A percentile compares a stretch with the other conserved stretches of the same genome.
Conservation (phyloP, 768 basidiomycete species). For the Boletus rufocinnamomeus region DNA sequence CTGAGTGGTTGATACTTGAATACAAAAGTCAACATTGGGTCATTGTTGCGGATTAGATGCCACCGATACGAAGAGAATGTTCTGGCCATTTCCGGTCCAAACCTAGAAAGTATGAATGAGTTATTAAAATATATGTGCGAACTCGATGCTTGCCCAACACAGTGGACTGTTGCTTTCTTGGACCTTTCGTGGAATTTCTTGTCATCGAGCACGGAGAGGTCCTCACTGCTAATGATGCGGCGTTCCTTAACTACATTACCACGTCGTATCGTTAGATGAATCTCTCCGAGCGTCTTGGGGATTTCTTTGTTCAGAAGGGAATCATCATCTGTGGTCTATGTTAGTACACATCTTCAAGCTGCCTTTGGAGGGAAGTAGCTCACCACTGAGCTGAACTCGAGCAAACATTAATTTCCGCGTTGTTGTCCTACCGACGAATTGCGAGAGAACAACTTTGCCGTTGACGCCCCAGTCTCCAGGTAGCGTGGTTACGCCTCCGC, state of each 20-base stretch:
- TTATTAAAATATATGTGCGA: neutral
- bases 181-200: constrained; percentile 20
- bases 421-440: neutral
- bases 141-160: constrained; percentile 16
- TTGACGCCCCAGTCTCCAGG: neutral
- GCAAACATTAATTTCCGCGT: constrained; percentile 18
- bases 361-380: neutral
- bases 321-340: constrained; percentile 22
- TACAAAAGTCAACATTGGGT: constrained; percentile 17
- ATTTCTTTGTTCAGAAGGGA: constrained; percentile 10
- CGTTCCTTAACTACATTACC: neutral
- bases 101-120: constrained; percentile 7
- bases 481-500: rapidly evolving
- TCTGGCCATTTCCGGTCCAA: constrained; percentile 7
- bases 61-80: rapidly evolving
- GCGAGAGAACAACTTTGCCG: neutral
- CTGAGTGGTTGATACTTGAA: constrained; percentile 25
- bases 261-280: constrained; percentile 2
- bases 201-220: neutral
- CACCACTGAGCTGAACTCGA: constrained; percentile 21
- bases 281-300: constrained; percentile 20
- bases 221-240: rapidly evolving
- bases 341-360: neutral
- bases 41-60: neutral
- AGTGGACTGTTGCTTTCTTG: constrained; percentile 26